Percentiles rank a stretch among this genome's conserved stretches.
Evolutionary conservation across 2,329 filamentous ascomycete genomes (phyloP).

Genomic region (Podosphaera aphanis): DNA sequence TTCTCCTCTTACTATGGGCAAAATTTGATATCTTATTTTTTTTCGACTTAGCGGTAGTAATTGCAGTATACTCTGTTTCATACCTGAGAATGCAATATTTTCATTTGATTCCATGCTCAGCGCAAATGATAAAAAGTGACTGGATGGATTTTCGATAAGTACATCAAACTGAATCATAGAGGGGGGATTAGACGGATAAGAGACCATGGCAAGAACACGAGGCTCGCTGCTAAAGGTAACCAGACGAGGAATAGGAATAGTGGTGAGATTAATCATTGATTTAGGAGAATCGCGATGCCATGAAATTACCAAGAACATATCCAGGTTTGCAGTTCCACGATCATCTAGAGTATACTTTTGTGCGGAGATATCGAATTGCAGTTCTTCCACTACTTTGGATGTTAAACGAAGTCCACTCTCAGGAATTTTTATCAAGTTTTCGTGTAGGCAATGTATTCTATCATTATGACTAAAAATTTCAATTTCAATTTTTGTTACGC

Average conservation of each 20-base stretch:
- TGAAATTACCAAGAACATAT: constrained; percentile 48
- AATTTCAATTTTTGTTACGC: constrained; percentile 41
- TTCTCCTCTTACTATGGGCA: constrained; percentile 39
- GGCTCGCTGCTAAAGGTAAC: constrained; percentile 66
- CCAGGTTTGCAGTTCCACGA: constrained; percentile 48
- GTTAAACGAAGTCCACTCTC: constrained; percentile 26
- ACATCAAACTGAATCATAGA: constrained; percentile 27
- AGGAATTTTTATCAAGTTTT: constrained; percentile 17
- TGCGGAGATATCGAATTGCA: constrained; percentile 47
- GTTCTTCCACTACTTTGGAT: constrained; percentile 47
- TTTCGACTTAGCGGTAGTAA: constrained; percentile 62
- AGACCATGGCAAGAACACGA: constrained; percentile 40
- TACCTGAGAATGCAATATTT: constrained; percentile 76
- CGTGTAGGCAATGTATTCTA: constrained; percentile 32
- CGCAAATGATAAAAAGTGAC: constrained; percentile 84
- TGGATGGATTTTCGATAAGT: constrained; percentile 79
- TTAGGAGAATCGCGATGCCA: constrained; percentile 38
- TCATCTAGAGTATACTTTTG: constrained; percentile 67
- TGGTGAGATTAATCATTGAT: constrained; percentile 31
- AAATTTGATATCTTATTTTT: constrained; percentile 46
- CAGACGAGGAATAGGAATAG: constrained; percentile 56
- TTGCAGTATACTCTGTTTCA: constrained; percentile 59
- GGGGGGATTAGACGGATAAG: constrained; percentile 19
- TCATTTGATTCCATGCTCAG: constrained; percentile 80
- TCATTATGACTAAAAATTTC: constrained; percentile 35